Evolutionary conservation across 306 rosid genomes (phyloP).

Genomic region (Sphenostylis stenocarpa): DNA sequence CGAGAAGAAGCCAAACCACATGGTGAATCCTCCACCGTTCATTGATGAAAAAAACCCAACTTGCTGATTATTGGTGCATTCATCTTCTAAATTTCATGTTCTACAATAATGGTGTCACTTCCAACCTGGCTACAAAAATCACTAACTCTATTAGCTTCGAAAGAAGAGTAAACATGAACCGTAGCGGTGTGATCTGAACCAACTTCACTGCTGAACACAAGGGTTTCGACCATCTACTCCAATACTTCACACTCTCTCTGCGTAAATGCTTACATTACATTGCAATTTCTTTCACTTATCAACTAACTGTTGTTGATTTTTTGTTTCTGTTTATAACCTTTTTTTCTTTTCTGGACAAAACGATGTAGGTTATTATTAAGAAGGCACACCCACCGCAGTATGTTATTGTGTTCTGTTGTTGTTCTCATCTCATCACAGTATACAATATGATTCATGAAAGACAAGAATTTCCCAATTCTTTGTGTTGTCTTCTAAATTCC

Average conservation of each 20-base stretch:
- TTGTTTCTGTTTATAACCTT: not conserved
- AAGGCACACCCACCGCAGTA: not conserved
- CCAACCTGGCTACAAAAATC: not conserved
- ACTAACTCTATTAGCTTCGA: not conserved
- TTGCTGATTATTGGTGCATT: not conserved
- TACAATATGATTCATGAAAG: not conserved
- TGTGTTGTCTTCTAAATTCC: not conserved
- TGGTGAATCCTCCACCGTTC: not conserved
- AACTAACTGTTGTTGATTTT: not conserved
- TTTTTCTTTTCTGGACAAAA: not conserved
- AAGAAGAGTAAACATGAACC: not conserved
- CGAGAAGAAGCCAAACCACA: not conserved
- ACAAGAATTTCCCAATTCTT: not conserved
- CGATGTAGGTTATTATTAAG: not conserved
- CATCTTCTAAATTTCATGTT: not conserved
- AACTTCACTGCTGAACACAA: not conserved
- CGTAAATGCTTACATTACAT: slow-evolving; percentile 20
- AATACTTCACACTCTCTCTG: not conserved
- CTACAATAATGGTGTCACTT: not conserved
- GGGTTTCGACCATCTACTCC: not conserved
- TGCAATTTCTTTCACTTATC: not conserved
- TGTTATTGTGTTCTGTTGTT: too few species aligned
- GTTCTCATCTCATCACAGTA: too few species aligned
- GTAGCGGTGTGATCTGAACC: not conserved
- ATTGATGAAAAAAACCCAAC: slow-evolving; percentile 17